phyloP scores from a whole-genome alignment of 768 basidiomycete species.

The Lactarius tabidus region DNA sequence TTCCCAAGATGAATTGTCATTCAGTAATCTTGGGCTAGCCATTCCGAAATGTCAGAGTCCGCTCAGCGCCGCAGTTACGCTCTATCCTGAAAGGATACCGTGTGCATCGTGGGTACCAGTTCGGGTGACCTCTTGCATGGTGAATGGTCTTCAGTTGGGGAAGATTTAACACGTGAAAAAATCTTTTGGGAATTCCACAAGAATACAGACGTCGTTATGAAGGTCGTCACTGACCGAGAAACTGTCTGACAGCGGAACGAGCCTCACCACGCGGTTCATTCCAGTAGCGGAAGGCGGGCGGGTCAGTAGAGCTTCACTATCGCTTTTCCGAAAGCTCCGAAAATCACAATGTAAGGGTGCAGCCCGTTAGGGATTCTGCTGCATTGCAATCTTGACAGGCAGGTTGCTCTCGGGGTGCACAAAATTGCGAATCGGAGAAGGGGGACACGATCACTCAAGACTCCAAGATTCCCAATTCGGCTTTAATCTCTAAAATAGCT shows the following conservation, averaged over 20 bases:
- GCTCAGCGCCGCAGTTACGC: not conserved
- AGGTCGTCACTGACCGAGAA: not conserved
- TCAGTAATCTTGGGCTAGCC: not conserved
- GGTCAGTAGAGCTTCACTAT: constrained; percentile 58
- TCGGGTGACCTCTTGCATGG: not conserved
- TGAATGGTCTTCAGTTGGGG: not conserved
- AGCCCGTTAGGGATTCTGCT: constrained; percentile 31
- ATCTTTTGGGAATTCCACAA: not conserved
- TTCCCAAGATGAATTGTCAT: not conserved
- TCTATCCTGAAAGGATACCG: not conserved
- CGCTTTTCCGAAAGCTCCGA: constrained; percentile 32
- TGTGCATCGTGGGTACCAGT: not conserved
- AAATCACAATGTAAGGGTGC: constrained; percentile 28
- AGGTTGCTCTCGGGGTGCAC: constrained; percentile 36
- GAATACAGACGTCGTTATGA: not conserved
- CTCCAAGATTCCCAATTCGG: constrained; percentile 11
- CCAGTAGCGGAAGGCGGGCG: constrained; percentile 31
- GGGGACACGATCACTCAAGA: not conserved
- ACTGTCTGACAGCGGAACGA: constrained; percentile 68
- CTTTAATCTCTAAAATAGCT: constrained; percentile 25
- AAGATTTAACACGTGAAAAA: not conserved
- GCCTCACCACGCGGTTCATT: constrained; percentile 39
- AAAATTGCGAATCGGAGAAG: constrained; percentile 13
- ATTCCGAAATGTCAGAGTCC: not conserved
- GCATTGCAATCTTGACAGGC: constrained; percentile 35